These are phyloP conservation scores for Plasmodium sp. DNA, from an alignment of 169 alveolate species.

Conservation along the genomic window DNA sequence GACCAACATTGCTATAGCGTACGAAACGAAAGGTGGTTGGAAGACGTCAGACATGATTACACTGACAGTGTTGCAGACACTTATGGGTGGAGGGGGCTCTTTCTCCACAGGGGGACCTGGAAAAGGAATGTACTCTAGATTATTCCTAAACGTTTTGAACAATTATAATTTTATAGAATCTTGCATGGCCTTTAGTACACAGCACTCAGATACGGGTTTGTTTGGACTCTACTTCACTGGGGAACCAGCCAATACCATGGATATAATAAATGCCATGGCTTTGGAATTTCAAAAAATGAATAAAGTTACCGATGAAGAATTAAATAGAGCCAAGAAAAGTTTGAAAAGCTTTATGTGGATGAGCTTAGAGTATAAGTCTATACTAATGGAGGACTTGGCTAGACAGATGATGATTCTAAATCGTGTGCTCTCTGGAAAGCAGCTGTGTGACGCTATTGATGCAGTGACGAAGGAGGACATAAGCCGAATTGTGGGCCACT, in stretches of 20 bases:
- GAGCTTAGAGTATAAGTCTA: constrained; percentile 86
- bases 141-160: constrained; percentile 89
- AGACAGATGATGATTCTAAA: constrained; percentile 87
- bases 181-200: constrained; percentile 92
- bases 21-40: constrained; percentile 86
- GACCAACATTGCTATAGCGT: constrained; percentile 89
- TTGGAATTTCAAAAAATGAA: constrained; percentile 83
- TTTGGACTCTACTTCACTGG: constrained; percentile 90
- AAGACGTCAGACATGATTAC: constrained; percentile 85
- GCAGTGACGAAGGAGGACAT: constrained; percentile 82
- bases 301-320: constrained; percentile 82
- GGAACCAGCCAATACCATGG: constrained; percentile 81
- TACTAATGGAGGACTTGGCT: constrained; percentile 89
- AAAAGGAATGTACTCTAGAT: constrained; percentile 92
- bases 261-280: constrained; percentile 82
- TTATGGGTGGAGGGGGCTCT: constrained; percentile 94
- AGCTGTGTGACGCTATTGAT: constrained; percentile 85
- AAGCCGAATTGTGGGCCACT: constrained; percentile 76
- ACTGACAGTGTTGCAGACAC: constrained; percentile 87
- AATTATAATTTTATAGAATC: constrained; percentile 90
- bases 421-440: constrained; percentile 80
- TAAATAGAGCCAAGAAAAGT: constrained; percentile 88
- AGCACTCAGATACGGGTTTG: constrained; percentile 91
- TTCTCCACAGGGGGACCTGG: constrained; percentile 95
- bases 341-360: constrained; percentile 85